Evolutionary conservation across 2,329 filamentous ascomycete species (phyloP), one percentile per base, ranked within the genome.

Genomic region (Tolypocladium album): DNA sequence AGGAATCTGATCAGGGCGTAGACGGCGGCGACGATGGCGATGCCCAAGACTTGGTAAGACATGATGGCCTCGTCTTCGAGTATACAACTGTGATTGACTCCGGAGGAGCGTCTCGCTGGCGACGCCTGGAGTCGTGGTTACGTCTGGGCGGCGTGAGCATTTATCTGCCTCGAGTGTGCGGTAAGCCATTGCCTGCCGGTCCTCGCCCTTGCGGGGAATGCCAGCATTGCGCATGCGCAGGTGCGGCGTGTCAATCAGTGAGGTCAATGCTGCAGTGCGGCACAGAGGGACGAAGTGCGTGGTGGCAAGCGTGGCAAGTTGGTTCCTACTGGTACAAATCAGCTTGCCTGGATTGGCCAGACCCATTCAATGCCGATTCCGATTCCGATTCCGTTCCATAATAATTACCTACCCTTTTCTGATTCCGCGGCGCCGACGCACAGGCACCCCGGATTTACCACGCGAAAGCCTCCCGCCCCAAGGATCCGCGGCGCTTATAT

Each of bases 1-100:
- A 78, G 67, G 42, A 72, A 66, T 34, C 64, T 69, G 58, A 71
- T 42, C 22, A 71, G 12, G 55, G 67, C 39, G 59, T 68, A 70
- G 39, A 63, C 8, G 39, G 55, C 59, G 3, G 59, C 62, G 27
- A 62, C 58, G 38, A 64, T 27, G 56, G 60, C 64, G 27, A 64
- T 52, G 34, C 60, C 62, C 24, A 68, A 34, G 27, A 66, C 38
- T 50, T 60, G 63, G 42, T 64, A 64, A 0, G 63, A 56, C 66
- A 67, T 67, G 47, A 2, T 57, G 31, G 50, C 3, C 34, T 27
- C 53, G 34, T 24, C 12, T 24, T 3, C 27, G 27, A 31, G 27
- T 31, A 2, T 34, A 36, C 11, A 55, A 31, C 22, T 38, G 5
- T 40, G 8, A 1, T 13, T 24, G 9, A 45, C 9, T 22, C n/a